Base-by-base conservation (phyloP, 2,329 filamentous ascomycete species). In the Penicillium sp. region DNA sequence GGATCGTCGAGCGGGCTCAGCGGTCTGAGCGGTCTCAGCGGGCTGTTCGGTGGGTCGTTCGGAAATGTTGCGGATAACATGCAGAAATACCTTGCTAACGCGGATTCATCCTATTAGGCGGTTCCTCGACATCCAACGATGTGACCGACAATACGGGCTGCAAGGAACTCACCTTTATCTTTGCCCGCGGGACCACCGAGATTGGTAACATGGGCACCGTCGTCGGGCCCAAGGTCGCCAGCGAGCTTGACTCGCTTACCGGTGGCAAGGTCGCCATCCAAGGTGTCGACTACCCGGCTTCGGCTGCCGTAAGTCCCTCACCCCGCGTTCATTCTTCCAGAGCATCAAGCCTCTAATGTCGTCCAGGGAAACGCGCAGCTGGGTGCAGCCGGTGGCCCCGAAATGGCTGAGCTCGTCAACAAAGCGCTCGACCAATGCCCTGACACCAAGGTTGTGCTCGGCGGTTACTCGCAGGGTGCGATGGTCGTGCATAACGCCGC, bases 141-240 rank as follows among this genome's bases (percentile, higher is more conserved):
- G 72, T 82, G 38, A 72, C 69, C 8, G 67, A 76, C 46, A 75
- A 78, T 62, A 70, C 63, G 21, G 76, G 72, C 68, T 82, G 79
- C 70, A 73, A 79, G 52, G 73, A 74, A 3, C 64, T 81, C 65
- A 81, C 79, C 2, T 72, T 81, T 56, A 77, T 81, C 56, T 81
- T 79, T 58, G 79, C 79, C 17, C 78, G 79, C 31, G 79, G 79
- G 19, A 81, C 77, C 1, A 70, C 67, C 11, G 80, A 82, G 64
- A 30, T 66, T 3, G 79, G 79, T 3, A 82, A 81, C 61, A 78
- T 82, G 67, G 80, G 80, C 7, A 69, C 68, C 0, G 70, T 80
- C 7, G 69, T 79, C 31, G 80, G 79, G 1, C 79, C 79, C 2
- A 72, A 75, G 3, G 68, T 77, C 3, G 74, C 71, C 0, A 63